These are phyloP conservation scores for Monascus ruber DNA, from an alignment of 2,329 filamentous ascomycete species.

Conservation along the genomic window DNA sequence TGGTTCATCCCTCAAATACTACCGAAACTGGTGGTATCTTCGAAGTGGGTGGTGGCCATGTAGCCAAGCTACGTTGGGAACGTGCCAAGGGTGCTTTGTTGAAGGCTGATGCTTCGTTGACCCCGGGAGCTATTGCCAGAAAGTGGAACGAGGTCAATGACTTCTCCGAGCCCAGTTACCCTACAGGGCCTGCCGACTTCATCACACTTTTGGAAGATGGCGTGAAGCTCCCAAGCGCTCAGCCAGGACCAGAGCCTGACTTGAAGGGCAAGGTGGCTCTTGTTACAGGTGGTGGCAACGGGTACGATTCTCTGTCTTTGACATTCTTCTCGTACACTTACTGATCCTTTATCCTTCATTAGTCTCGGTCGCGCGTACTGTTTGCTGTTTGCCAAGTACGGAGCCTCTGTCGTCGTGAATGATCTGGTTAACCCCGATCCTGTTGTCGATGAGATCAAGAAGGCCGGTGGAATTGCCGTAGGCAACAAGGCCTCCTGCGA, in stretches of 20 bases:
- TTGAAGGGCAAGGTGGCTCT: slow-evolving; percentile 79
- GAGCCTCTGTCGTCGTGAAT: slow-evolving; percentile 83
- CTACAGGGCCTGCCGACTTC: slow-evolving; percentile 78
- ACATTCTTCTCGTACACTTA: not conserved
- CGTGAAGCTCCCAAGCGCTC: slow-evolving; percentile 62
- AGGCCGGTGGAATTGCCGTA: slow-evolving; percentile 76
- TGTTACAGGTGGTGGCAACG: slow-evolving; percentile 78
- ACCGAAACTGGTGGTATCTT: slow-evolving; percentile 80
- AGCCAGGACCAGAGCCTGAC: slow-evolving; percentile 60
- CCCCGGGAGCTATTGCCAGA: slow-evolving; percentile 73
- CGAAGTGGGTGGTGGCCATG: slow-evolving; percentile 83
- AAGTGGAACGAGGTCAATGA: slow-evolving; percentile 83
- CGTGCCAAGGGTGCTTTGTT: slow-evolving; percentile 78
- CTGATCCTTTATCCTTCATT: slow-evolving; percentile 10
- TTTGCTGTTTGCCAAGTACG: slow-evolving; percentile 73
- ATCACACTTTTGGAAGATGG: slow-evolving; percentile 74
- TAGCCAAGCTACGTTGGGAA: slow-evolving; percentile 93
- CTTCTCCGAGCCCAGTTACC: slow-evolving; percentile 75
- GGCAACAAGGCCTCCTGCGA: slow-evolving; percentile 90
- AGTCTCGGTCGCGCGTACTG: slow-evolving; percentile 85
- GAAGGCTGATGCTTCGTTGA: slow-evolving; percentile 79
- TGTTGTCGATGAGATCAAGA: slow-evolving; percentile 85
- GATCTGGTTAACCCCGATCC: slow-evolving; percentile 86
- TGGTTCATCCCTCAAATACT: slow-evolving; percentile 76
- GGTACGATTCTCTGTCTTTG: slow-evolving; percentile 33